These are phyloP conservation scores for Geranium incanum DNA, from an alignment of 441 rosid genomes.

Conservation along the genomic window DNA sequence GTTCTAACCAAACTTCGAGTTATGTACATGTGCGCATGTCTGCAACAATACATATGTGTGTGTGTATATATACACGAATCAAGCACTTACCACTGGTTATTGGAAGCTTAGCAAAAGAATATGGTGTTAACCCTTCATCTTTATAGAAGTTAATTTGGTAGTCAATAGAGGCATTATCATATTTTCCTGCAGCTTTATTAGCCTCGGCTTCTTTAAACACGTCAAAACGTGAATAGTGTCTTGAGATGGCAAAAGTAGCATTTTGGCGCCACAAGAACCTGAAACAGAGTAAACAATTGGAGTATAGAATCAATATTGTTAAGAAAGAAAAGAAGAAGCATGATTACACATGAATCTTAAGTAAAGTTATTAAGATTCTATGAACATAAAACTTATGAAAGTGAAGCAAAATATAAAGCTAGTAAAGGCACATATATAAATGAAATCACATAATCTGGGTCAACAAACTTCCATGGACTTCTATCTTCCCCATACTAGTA, in stretches of 20 bases:
- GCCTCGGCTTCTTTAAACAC: slow-evolving; percentile 82
- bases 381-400: no score
- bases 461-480: not conserved
- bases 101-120: slow-evolving; percentile 67
- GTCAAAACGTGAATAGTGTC: slow-evolving; percentile 76
- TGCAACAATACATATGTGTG: slow-evolving; percentile 2
- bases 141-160: slow-evolving; percentile 66
- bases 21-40: not conserved
- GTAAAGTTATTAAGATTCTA: no score
- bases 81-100: slow-evolving; percentile 63
- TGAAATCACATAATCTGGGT: not conserved
- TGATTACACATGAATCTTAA: no score
- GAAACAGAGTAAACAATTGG: not conserved
- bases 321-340: not conserved
- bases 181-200: slow-evolving; percentile 81
- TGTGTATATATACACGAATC: not conserved
- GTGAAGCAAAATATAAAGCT: no score
- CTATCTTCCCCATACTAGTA: no score
- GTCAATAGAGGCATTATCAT: slow-evolving; percentile 66
- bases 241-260: slow-evolving; percentile 67
- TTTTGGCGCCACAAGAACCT: slow-evolving; percentile 79
- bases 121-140: slow-evolving; percentile 73
- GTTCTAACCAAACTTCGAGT: not conserved
- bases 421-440: no score
- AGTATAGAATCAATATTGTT: not conserved